These are phyloP conservation scores for Cyclotella atomus DNA, from an alignment of 108 stramenopile species.

Conservation along the genomic window DNA sequence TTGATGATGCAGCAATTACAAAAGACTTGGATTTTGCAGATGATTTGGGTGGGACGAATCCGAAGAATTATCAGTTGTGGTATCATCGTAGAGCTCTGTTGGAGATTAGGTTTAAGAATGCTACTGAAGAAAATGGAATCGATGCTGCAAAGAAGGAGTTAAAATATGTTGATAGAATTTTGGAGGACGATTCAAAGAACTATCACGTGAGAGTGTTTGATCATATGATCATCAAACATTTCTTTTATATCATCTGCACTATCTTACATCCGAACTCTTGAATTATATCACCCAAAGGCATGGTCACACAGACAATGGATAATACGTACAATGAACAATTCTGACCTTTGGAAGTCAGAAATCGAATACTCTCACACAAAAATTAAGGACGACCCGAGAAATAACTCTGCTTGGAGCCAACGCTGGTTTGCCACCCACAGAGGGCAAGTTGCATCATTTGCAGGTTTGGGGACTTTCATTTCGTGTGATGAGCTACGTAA, in stretches of 20 bases:
- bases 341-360: conserved; percentile 76
- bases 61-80: conserved; percentile 99
- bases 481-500: not conserved
- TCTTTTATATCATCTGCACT: not conserved
- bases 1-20: conserved; percentile 39
- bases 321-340: conserved; percentile 59
- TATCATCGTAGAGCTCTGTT: conserved; percentile 95
- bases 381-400: conserved; percentile 85
- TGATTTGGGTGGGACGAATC: conserved; percentile 82
- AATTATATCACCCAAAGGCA: conserved; percentile 36
- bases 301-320: conserved; percentile 97
- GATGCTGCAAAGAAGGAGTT: conserved; percentile 73
- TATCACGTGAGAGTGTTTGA: conserved; percentile 79
- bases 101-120: conserved; percentile 54
- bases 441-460: conserved; percentile 26
- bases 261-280: not conserved
- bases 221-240: not conserved
- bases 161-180: conserved; percentile 77
- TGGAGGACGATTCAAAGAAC: conserved; percentile 93
- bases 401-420: conserved; percentile 99
- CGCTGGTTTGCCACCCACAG: conserved; percentile 92
- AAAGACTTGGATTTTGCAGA: conserved; percentile 79
- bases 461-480: not conserved
- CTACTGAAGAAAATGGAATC: conserved; percentile 19
- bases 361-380: conserved; percentile 68